These are phyloP conservation scores for Phaeophleospora eucalypticola DNA, from an alignment of 2,329 filamentous ascomycete species.

Conservation along the genomic window DNA sequence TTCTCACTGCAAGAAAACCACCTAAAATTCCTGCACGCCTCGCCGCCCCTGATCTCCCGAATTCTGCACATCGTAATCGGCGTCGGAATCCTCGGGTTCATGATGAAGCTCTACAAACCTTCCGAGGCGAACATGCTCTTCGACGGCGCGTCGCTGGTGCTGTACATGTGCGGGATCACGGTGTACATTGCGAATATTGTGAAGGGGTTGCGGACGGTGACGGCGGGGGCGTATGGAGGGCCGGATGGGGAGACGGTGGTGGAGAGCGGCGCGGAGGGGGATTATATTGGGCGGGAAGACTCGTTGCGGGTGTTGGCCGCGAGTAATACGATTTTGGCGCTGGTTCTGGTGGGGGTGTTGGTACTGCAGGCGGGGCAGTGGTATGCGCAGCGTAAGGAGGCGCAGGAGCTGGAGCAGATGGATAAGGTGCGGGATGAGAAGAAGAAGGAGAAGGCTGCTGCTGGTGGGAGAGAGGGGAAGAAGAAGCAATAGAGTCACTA, in stretches of 20 bases:
- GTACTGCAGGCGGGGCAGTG: slow-evolving; percentile 95
- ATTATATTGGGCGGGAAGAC: slow-evolving; percentile 78
- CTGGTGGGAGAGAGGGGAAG: slow-evolving; percentile 20
- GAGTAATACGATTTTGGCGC: slow-evolving; percentile 91
- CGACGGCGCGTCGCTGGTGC: slow-evolving; percentile 67
- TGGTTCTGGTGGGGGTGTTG: slow-evolving; percentile 86
- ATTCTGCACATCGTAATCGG: slow-evolving; percentile 91
- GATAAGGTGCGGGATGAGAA: slow-evolving; percentile 52
- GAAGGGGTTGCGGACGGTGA: slow-evolving; percentile 84
- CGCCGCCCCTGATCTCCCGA: slow-evolving; percentile 85
- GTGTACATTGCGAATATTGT: slow-evolving; percentile 97
- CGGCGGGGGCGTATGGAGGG: slow-evolving; percentile 62
- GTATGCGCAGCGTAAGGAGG: slow-evolving; percentile 95
- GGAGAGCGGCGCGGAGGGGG: slow-evolving; percentile 47
- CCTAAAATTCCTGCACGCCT: slow-evolving; percentile 84
- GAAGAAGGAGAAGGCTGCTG: slow-evolving; percentile 38
- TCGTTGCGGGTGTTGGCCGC: slow-evolving; percentile 85
- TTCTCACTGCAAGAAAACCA: slow-evolving; percentile 84
- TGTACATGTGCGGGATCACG: slow-evolving; percentile 80
- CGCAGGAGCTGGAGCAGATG: slow-evolving; percentile 68
- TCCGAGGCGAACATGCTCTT: slow-evolving; percentile 95
- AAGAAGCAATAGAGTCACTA: slow-evolving; percentile 33
- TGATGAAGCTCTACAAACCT: slow-evolving; percentile 91
- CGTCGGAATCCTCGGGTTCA: slow-evolving; percentile 80
- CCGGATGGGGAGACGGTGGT: slow-evolving; percentile 38